Evolutionary conservation across 371 early-diverging fungal species (phyloP).

Genomic region (Zychaea mexicana): DNA sequence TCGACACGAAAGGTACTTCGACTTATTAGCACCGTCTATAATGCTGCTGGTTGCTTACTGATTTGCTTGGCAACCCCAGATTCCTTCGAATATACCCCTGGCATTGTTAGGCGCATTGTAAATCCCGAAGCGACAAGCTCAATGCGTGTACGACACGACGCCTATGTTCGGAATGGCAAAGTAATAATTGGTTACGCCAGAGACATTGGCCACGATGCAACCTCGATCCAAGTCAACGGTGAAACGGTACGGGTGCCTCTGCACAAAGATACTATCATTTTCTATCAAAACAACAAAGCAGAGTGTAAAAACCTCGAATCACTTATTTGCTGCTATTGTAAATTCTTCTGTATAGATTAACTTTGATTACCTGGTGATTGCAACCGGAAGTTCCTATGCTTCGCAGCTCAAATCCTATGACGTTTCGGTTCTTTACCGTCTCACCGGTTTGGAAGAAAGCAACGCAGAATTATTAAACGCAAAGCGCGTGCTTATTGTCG

Average conservation of each 20-base stretch:
- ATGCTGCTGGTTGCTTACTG: neutral
- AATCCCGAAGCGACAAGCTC: slow-evolving; percentile 29
- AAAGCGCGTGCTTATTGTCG: slow-evolving; percentile 51
- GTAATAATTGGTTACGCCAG: slow-evolving; percentile 48
- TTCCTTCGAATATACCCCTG: slow-evolving; percentile 50
- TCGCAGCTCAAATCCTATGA: slow-evolving; percentile 52
- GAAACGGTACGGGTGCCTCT: slow-evolving; percentile 22
- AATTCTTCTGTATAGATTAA: slow-evolving; percentile 2
- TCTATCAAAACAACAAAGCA: neutral
- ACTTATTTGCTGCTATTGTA: neutral
- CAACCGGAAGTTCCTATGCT: slow-evolving; percentile 68
- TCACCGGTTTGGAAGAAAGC: slow-evolving; percentile 26
- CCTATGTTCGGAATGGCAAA: slow-evolving; percentile 44
- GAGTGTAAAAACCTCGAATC: neutral
- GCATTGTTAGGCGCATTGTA: slow-evolving; percentile 31
- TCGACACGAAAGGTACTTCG: slow-evolving; percentile 46
- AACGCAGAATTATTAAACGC: slow-evolving; percentile 58
- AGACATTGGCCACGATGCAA: slow-evolving; percentile 29
- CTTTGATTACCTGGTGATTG: slow-evolving; percentile 68
- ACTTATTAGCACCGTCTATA: neutral
- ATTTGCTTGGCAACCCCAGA: slow-evolving; percentile 15
- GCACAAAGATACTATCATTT: neutral
- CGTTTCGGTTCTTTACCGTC: slow-evolving; percentile 39
- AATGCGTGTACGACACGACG: slow-evolving; percentile 37
- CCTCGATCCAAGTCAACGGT: slow-evolving; percentile 29